Base-by-base conservation (phyloP, 768 basidiomycete genomes). In the Auriscalpium vulgare region DNA sequence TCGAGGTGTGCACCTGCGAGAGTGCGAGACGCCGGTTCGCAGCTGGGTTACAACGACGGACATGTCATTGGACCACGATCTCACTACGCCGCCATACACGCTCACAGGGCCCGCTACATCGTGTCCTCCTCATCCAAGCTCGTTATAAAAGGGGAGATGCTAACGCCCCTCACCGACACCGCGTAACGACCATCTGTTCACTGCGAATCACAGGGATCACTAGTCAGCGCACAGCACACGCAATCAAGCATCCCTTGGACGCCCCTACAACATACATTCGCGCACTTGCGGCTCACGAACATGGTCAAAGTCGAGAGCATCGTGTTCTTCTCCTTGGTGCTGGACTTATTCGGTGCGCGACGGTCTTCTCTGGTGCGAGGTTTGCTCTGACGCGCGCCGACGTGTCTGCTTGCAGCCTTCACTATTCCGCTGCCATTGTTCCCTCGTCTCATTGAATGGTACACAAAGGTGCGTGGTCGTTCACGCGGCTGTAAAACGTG, bases 381-480 rank as follows among this genome's bases (percentile, higher is more conserved):
- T 43, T 21, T 47, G 21, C 52, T 47, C 55, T 51, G 53, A 59
- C 40, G 49, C 50, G 23, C 21, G n/a, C 34, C n/a, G 35, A 9
- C 50, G 29, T 34, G 34, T 10, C 37, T 48, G 19, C 13, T 17
- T 37, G 74, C 78, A 78, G 91, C 92, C 11, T 95, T 95, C 71
- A 97, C 92, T 21, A 89, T 95, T 47, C 94, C 93, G 10, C 78
- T 97, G n/a, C 95, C 95, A 19, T 81, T 97, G 35, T 97, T 97
- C 70, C 95, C 95, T n/a, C 83, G 95, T n/a, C 76, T 98, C 50
- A 94, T 97, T 45, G 87, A 95, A 72, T 93, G 88, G 88, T 95
- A 93, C 67, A 85, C 84, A 1, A 69, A 82, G 66, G 89, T 87
- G 61, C 64, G 81, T 69, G 44, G 60, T 5, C 21, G 36, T 23